A percentile compares a stretch with the other conserved stretches of the same genome.
Conservation (phyloP, 2,329 filamentous ascomycete species). For the Cladosporium phlei region DNA sequence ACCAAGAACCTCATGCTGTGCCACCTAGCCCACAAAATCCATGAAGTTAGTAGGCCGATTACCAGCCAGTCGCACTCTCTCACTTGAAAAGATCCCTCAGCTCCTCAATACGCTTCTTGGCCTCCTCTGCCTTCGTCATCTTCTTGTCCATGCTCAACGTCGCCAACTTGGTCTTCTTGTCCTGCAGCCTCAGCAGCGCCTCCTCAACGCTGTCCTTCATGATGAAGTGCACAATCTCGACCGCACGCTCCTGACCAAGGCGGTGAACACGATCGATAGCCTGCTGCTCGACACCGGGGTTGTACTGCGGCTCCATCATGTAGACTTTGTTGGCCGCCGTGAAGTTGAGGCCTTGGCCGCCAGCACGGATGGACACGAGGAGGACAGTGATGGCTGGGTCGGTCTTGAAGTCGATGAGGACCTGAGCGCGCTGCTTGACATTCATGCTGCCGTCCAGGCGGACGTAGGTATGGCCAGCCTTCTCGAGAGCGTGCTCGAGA, state of each 20-base stretch:
- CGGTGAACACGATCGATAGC: constrained; percentile 91
- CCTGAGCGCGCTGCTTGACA: constrained; percentile 65
- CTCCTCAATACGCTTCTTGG: constrained; percentile 60
- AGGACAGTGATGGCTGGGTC: constrained; percentile 71
- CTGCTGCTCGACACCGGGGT: constrained; percentile 90
- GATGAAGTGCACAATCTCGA: constrained; percentile 81
- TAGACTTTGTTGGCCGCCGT: constrained; percentile 83
- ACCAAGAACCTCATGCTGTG: background rate
- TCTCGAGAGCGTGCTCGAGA: constrained; percentile 73
- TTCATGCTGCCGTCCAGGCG: constrained; percentile 91
- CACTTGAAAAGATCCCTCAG: constrained; percentile 53
- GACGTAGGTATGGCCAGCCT: constrained; percentile 61
- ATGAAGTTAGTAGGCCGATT: too few relatives aligned
- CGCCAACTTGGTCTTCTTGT: constrained; percentile 88
- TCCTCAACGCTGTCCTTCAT: constrained; percentile 91
- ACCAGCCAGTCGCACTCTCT: background rate
- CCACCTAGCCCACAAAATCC: background rate
- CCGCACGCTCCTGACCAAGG: constrained; percentile 81
- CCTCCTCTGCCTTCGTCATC: constrained; percentile 58
- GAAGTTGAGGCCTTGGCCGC: constrained; percentile 85
- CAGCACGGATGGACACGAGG: constrained; percentile 86
- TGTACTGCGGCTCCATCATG: constrained; percentile 98
- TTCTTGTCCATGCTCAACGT: constrained; percentile 69
- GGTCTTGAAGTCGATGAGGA: constrained; percentile 73
- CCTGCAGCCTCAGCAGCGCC: constrained; percentile 83